phyloP scores from a whole-genome alignment of 2,329 filamentous ascomycete genomes.

The Cyphellophora europaea region DNA sequence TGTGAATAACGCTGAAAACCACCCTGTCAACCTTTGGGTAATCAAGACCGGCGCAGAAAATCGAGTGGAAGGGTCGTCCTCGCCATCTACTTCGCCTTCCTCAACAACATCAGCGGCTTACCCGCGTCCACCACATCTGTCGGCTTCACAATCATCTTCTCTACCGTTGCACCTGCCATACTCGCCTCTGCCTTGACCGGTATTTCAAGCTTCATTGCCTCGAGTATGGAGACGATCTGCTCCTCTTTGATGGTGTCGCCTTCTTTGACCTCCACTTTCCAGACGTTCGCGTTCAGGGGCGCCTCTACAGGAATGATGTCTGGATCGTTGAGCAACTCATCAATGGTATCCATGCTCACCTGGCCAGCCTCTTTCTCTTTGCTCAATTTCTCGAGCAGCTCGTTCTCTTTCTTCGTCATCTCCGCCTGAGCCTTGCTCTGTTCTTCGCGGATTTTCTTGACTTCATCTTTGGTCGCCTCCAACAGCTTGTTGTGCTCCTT shows the following conservation, averaged over 20 bases:
- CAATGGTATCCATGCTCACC: constrained; percentile 40
- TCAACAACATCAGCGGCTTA: constrained; percentile 23
- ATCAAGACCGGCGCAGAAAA: no score
- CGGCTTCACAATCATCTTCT: constrained; percentile 31
- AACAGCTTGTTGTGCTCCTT: constrained; percentile 43
- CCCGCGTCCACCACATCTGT: constrained; percentile 29
- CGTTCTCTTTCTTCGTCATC: constrained; percentile 29
- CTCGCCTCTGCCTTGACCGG: constrained; percentile 27
- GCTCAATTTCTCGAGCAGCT: constrained; percentile 27
- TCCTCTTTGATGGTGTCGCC: constrained; percentile 33
- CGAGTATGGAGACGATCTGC: constrained; percentile 38
- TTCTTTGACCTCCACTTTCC: constrained; percentile 39
- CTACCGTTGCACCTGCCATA: constrained; percentile 22
- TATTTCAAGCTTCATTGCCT: constrained; percentile 52
- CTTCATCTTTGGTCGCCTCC: constrained; percentile 36
- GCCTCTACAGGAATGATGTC: constrained; percentile 29
- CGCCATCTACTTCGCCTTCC: constrained; percentile 14
- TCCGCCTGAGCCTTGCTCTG: constrained; percentile 40
- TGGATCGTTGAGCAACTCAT: constrained; percentile 36
- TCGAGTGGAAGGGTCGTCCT: no score
- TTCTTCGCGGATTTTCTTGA: constrained; percentile 32
- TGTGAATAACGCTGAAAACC: background rate
- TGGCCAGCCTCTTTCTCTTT: constrained; percentile 38
- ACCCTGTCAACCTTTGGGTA: background rate
- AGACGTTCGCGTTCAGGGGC: constrained; percentile 41